Conservation (phyloP, 164 flowering plant genomes). For the Berberis thunbergii region DNA sequence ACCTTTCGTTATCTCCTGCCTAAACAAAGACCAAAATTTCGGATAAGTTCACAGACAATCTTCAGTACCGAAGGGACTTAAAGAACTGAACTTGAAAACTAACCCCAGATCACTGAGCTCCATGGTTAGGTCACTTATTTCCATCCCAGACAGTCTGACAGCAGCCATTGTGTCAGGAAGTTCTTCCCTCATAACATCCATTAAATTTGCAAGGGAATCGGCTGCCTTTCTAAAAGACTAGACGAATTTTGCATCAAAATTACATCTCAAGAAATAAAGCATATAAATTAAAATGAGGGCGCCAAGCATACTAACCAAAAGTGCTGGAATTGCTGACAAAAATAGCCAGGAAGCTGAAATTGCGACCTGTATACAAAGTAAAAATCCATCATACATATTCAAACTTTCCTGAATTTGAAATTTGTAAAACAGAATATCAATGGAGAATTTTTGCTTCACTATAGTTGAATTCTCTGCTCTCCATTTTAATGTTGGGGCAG, state of each 20-base stretch:
- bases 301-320: slow-evolving; percentile 45
- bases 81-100: slow-evolving; percentile 5
- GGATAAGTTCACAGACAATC: slow-evolving; percentile 1
- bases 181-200: slow-evolving; percentile 81
- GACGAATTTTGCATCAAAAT: not conserved
- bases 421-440: not conserved
- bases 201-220: slow-evolving; percentile 67
- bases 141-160: slow-evolving; percentile 87
- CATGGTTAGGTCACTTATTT: slow-evolving; percentile 92
- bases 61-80: not conserved
- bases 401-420: not conserved
- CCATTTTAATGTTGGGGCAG: too few species aligned
- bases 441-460: not conserved
- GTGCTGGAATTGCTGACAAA: slow-evolving; percentile 70
- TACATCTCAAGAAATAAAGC: not conserved
- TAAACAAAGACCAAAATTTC: slow-evolving; percentile 17
- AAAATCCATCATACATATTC: not conserved
- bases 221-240: slow-evolving; percentile 88
- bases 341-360: slow-evolving; percentile 77
- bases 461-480: too few species aligned
- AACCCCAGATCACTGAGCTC: slow-evolving; percentile 98
- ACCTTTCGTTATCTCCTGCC: slow-evolving; percentile 84
- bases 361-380: slow-evolving; percentile 39
- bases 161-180: slow-evolving; percentile 97
- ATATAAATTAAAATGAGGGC: not conserved